phyloP scores from a whole-genome alignment of 768 basidiomycete genomes.

The Suillus placidus region DNA sequence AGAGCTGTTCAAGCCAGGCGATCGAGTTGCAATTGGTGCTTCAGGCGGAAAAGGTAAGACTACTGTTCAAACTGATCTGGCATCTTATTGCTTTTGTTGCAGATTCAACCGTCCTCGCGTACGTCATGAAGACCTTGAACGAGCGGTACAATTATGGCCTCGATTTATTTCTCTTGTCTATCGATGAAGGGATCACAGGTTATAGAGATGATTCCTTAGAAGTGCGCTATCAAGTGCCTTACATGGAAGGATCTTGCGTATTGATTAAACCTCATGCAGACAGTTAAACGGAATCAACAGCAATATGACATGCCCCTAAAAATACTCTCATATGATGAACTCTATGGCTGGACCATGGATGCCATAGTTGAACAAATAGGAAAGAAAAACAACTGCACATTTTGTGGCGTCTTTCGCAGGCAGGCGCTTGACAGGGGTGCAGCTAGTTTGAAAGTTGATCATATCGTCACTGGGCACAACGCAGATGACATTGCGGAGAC shows the following conservation, averaged over 20 bases:
- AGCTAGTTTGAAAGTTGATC: constrained; percentile 84
- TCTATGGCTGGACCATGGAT: constrained; percentile 99
- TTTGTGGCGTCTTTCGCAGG: constrained; percentile 96
- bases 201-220: constrained; percentile 97
- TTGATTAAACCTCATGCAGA: constrained; percentile 49
- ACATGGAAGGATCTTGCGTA: background rate
- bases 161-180: constrained; percentile 89
- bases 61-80: background rate
- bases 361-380: constrained; percentile 93
- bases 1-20: constrained; percentile 82
- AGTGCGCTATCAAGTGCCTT: constrained; percentile 43
- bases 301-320: constrained; percentile 96
- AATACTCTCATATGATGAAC: constrained; percentile 92
- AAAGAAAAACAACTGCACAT: constrained; percentile 98
- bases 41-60: constrained; percentile 93
- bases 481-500: constrained; percentile 99
- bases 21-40: constrained; percentile 95
- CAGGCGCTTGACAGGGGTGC: constrained; percentile 97
- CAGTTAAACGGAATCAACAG: constrained; percentile 94
- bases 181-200: constrained; percentile 98
- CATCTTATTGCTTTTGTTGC: constrained; percentile 11
- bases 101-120: constrained; percentile 98
- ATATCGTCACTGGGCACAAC: constrained; percentile 99
- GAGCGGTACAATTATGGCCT: constrained; percentile 93
- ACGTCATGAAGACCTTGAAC: constrained; percentile 96